Percentiles rank a stretch among this genome's conserved stretches.
These are phyloP conservation scores for Aschersonia sp. DNA, from an alignment of 2,329 filamentous ascomycete species.

Conservation along the genomic window DNA sequence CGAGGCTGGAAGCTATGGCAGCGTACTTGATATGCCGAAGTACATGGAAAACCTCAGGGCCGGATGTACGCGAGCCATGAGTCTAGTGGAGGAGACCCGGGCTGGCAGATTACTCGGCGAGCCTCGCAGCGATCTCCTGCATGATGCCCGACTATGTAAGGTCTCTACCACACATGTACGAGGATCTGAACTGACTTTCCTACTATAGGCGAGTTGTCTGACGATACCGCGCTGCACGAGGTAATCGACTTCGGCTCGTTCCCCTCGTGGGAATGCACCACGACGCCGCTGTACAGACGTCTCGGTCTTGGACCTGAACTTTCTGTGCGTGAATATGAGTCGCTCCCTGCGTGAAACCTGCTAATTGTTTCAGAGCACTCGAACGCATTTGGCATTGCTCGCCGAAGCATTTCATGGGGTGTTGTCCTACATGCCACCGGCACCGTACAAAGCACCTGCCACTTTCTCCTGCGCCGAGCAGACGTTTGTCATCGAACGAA, in stretches of 20 bases:
- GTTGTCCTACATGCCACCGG: slow-evolving; percentile 30
- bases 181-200: background rate
- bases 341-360: background rate
- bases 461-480: slow-evolving; percentile 26
- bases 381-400: slow-evolving; percentile 33
- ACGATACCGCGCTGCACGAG: slow-evolving; percentile 23
- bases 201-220: slow-evolving; percentile 23
- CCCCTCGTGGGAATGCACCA: slow-evolving; percentile 27
- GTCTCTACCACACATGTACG: background rate
- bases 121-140: slow-evolving; percentile 24
- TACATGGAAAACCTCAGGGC: slow-evolving; percentile 28
- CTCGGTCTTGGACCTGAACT: slow-evolving; percentile 35
- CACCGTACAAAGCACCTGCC: slow-evolving; percentile 32
- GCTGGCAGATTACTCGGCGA: slow-evolving; percentile 27
- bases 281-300: slow-evolving; percentile 24
- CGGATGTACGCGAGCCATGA: slow-evolving; percentile 38
- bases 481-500: slow-evolving; percentile 26
- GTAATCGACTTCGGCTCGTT: slow-evolving; percentile 38
- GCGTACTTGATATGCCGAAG: slow-evolving; percentile 30
- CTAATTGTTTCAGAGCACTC: slow-evolving; percentile 18
- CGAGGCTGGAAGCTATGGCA: slow-evolving; percentile 33
- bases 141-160: slow-evolving; percentile 32
- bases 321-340: slow-evolving; percentile 24
- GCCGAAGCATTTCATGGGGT: slow-evolving; percentile 37
- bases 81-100: slow-evolving; percentile 34